A percentile compares a stretch with the other conserved stretches of the same genome.
These are phyloP conservation scores for Candida sithepensis DNA, from an alignment of 805 yeast species.

Conservation along the genomic window DNA sequence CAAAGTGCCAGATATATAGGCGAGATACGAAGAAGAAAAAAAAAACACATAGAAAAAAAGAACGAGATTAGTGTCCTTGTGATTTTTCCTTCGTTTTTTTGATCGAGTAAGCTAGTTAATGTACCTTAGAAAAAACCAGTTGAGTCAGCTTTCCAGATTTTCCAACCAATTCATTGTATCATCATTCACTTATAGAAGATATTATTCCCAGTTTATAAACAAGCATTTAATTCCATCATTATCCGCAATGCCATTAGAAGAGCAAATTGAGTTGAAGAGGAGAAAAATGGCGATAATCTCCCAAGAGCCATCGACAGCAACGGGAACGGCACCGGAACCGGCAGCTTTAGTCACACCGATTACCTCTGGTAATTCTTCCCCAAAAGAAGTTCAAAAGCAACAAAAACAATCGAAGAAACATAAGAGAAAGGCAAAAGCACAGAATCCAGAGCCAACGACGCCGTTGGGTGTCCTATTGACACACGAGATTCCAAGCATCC, in stretches of 20 bases:
- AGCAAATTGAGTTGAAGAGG: background rate
- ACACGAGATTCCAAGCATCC: conserved; percentile 63
- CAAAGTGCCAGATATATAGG: too few species aligned
- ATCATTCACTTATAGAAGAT: too few species aligned
- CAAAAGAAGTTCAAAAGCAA: background rate
- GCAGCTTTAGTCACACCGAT: background rate
- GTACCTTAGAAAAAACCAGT: too few species aligned
- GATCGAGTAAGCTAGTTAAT: too few species aligned
- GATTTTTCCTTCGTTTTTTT: too few species aligned
- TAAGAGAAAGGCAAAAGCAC: conserved; percentile 52
- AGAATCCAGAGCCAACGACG: conserved; percentile 70
- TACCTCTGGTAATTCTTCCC: background rate
- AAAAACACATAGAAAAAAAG: too few species aligned
- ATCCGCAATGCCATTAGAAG: background rate
- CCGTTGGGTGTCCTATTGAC: conserved; percentile 72
- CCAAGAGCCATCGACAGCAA: background rate
- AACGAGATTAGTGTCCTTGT: too few species aligned
- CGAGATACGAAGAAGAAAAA: too few species aligned
- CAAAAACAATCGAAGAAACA: conserved; percentile 2
- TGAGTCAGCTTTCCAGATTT: too few species aligned
- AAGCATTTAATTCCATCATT: background rate
- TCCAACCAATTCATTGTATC: too few species aligned
- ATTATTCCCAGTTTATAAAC: too few species aligned
- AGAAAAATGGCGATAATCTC: background rate
- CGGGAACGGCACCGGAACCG: background rate